These are phyloP conservation scores for Furcasterigmium furcatum DNA, from an alignment of 2,329 filamentous ascomycete species.

Conservation along the genomic window DNA sequence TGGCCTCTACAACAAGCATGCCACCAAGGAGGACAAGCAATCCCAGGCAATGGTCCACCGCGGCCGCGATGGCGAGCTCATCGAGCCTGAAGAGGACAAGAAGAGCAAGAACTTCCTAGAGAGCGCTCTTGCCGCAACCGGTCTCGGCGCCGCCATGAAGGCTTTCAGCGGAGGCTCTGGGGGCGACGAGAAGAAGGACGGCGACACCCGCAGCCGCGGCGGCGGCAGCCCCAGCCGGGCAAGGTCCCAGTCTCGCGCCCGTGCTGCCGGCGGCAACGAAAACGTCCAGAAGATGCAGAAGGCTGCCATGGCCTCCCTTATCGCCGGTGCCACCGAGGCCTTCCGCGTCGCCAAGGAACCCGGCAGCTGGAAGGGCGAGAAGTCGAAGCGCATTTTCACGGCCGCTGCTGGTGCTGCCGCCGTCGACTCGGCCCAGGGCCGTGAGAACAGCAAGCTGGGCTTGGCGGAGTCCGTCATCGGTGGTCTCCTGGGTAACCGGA, in stretches of 20 bases:
- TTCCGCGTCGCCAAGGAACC: slow-evolving; percentile 88
- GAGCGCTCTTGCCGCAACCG: slow-evolving; percentile 59
- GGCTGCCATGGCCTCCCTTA: slow-evolving; percentile 84
- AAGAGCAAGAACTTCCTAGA: slow-evolving; percentile 65
- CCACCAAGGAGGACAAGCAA: slow-evolving; percentile 46
- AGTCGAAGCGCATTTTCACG: slow-evolving; percentile 87
- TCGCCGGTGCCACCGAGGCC: slow-evolving; percentile 88
- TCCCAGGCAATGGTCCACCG: slow-evolving; percentile 50
- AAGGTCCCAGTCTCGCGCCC: slow-evolving; percentile 48
- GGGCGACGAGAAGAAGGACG: slow-evolving; percentile 36
- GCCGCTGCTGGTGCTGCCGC: slow-evolving; percentile 83
- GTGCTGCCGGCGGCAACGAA: slow-evolving; percentile 36
- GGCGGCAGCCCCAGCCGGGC: slow-evolving; percentile 40
- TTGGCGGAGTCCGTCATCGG: slow-evolving; percentile 85
- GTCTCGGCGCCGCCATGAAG: slow-evolving; percentile 59
- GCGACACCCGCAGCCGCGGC: slow-evolving; percentile 13
- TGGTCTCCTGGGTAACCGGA: slow-evolving; percentile 79
- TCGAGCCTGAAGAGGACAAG: slow-evolving; percentile 50
- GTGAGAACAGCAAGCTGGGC: slow-evolving; percentile 75
- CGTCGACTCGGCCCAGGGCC: slow-evolving; percentile 74
- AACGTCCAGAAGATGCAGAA: slow-evolving; percentile 72
- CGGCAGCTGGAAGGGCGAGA: slow-evolving; percentile 85
- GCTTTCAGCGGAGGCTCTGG: slow-evolving; percentile 49
- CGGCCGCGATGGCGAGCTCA: slow-evolving; percentile 53
- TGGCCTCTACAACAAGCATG: slow-evolving; percentile 59